phyloP scores from a whole-genome alignment of 176 grass and related monocot species.

The Carex pumila region DNA sequence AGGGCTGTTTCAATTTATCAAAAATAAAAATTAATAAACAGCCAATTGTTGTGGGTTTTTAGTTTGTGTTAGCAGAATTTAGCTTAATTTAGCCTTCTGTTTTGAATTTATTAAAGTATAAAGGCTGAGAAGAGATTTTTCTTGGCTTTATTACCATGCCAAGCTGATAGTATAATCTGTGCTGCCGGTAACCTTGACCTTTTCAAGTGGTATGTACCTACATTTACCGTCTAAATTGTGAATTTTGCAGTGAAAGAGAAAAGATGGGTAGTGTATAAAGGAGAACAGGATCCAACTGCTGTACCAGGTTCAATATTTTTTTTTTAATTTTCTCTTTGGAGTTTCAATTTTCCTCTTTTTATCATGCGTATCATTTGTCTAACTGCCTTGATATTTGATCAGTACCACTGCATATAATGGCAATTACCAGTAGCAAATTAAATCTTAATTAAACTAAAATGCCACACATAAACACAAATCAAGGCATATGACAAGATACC shows the following conservation, averaged over 20 bases:
- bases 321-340: not conserved
- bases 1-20: not conserved
- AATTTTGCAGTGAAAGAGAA: conserved; percentile 64
- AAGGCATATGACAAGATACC: not conserved
- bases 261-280: conserved; percentile 91
- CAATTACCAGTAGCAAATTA: not conserved
- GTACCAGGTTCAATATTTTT: conserved; percentile 54
- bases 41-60: not conserved
- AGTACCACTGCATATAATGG: not conserved
- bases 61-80: not conserved
- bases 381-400: not conserved
- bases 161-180: not conserved
- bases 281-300: conserved; percentile 61
- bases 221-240: not conserved
- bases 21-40: not conserved
- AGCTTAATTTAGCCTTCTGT: not conserved
- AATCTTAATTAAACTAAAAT: not conserved
- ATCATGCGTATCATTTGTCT: not conserved
- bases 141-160: not conserved
- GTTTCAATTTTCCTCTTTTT: not conserved
- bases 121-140: not conserved
- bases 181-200: not conserved
- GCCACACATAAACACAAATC: not conserved
- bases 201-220: not conserved
- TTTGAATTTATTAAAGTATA: not conserved